A percentile compares a stretch with the other conserved stretches of the same genome.
Evolutionary conservation across 1,284 basidiomycete genomes (phyloP).

Genomic region (Austroboletus rostrupii): DNA sequence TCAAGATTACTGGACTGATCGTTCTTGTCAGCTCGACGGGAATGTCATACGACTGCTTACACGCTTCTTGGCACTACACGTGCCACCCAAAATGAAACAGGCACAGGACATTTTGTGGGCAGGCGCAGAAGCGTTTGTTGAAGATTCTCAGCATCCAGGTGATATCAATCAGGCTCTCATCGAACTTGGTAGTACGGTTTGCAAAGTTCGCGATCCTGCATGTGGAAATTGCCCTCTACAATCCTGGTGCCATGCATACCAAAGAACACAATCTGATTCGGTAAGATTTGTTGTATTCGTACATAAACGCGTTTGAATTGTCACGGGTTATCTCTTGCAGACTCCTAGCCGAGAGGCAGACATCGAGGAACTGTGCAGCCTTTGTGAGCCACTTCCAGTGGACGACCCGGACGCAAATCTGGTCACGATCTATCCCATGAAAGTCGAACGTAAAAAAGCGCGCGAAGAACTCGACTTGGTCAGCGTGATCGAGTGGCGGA

Average conservation of each 20-base stretch:
- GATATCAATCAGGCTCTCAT: slow-evolving; percentile 88
- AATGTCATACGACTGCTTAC: slow-evolving; percentile 85
- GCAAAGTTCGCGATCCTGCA: slow-evolving; percentile 76
- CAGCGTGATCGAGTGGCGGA: slow-evolving; percentile 78
- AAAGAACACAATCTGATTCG: slow-evolving; percentile 12
- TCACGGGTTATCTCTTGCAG: slow-evolving; percentile 9
- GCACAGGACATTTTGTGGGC: slow-evolving; percentile 83
- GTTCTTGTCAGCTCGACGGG: slow-evolving; percentile 69
- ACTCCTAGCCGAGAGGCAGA: slow-evolving; percentile 36
- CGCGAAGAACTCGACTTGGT: slow-evolving; percentile 85
- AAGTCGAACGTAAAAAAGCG: slow-evolving; percentile 76
- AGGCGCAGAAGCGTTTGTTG: slow-evolving; percentile 69
- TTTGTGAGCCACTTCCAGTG: slow-evolving; percentile 66
- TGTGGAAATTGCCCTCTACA: slow-evolving; percentile 74
- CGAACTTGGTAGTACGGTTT: slow-evolving; percentile 87
- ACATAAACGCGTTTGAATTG: not conserved
- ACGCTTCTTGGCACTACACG: slow-evolving; percentile 78
- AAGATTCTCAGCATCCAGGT: slow-evolving; percentile 53
- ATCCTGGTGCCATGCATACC: slow-evolving; percentile 65
- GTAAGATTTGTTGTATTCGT: slow-evolving; percentile 2
- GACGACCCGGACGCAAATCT: slow-evolving; percentile 22
- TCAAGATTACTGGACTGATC: not conserved
- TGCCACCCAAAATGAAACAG: slow-evolving; percentile 73
- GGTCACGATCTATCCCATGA: slow-evolving; percentile 85
- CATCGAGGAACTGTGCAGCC: slow-evolving; percentile 71